Evolutionary conservation across 352 stramenopile genomes (phyloP), one percentile per base, ranked within the genome.

Genomic region (Globisporangium barbulae): DNA sequence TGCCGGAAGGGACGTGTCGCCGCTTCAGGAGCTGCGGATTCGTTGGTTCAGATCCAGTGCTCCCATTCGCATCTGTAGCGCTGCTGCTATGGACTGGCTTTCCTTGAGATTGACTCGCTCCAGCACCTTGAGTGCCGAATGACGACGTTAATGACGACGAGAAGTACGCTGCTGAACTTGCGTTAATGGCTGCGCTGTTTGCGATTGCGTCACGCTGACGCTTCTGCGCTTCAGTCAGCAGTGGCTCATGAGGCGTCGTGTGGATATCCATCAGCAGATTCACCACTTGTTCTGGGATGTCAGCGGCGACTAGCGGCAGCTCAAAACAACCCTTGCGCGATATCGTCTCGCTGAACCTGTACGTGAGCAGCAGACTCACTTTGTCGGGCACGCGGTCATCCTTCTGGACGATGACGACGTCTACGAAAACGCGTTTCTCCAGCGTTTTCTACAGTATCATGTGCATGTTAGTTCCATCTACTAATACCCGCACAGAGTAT

Each of bases 341-440:
- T 35, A 89, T 81, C 4, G 65, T 78, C 15, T 75, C 60, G 31
- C 76, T 83, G 62, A 91, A 89, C 67, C 78, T 77, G 75, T 91
- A 91, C 56, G 76, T 88, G 25, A 89, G 67, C 35, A 70, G 28
- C 59, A 88, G 67, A 13, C 67, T 47, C 58, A 81, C 65, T 2
- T 69, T 37, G 8, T 45, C 48, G 7, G 30, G 53, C 3, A 28
- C 9, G 1, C 48, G 42, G 48, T 65, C 33, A 3, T 55, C 56
- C 12, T 74, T 64, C 8, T 55, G 42, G 44, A 71, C 61, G 0
- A 81, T 39, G n/a, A 53, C 44, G n/a, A 91, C 28, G 53, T 79
- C 59, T 21, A 89, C 80, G 35, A 57, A 74, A 10, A 59, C 21
- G 15, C 78, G 70, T 17, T 64, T 67, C 19, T 75, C 70, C 9